Percentiles rank a stretch among this genome's conserved stretches.
phyloP scores from a whole-genome alignment of 192 early-diverging fungal species.

The Obelidium mucronatum region DNA sequence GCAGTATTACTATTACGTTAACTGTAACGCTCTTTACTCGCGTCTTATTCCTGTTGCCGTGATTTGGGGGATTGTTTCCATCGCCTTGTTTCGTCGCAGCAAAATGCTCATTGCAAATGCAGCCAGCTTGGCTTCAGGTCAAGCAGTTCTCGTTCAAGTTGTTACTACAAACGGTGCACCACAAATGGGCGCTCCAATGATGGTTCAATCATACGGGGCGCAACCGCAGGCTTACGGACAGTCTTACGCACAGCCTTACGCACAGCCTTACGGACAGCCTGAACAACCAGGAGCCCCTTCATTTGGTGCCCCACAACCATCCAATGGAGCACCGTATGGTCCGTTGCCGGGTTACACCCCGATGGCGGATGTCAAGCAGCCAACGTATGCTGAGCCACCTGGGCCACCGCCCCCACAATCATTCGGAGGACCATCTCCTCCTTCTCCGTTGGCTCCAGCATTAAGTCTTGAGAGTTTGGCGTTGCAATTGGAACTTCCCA shows the following conservation, averaged over 20 bases:
- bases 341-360: not conserved
- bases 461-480: constrained; percentile 19
- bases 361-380: not conserved
- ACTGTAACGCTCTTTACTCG: constrained; percentile 13
- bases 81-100: not conserved
- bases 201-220: not conserved
- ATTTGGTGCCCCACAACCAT: not conserved
- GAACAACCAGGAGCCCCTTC: not conserved
- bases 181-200: not conserved
- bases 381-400: not conserved
- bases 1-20: not conserved
- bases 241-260: not conserved
- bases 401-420: not conserved
- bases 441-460: no score
- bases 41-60: constrained; percentile 5
- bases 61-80: not conserved
- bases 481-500: constrained; percentile 11
- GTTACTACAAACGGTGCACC: not conserved
- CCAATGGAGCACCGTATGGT: not conserved
- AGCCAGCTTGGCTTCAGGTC: not conserved
- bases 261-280: not conserved
- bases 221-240: not conserved
- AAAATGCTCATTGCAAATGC: not conserved
- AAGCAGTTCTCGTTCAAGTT: not conserved
- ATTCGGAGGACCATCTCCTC: no score